These are phyloP conservation scores for Ottelia alismoides DNA, from an alignment of 106 monocot genomes.

Conservation along the genomic window DNA sequence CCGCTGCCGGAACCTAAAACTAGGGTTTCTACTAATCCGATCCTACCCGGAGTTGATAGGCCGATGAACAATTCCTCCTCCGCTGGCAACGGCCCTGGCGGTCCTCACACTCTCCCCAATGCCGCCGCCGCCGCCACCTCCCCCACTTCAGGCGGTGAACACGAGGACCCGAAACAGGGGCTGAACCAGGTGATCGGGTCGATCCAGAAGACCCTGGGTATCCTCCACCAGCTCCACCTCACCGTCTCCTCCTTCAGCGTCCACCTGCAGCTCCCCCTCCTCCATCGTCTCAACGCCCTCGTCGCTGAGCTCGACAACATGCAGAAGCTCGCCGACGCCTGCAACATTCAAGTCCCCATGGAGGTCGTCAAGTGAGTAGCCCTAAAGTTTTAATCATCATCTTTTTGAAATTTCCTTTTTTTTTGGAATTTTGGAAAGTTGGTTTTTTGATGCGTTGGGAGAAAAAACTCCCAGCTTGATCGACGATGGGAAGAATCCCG, in stretches of 20 bases:
- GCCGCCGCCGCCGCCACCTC: neutral
- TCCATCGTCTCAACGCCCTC: conserved; percentile 56
- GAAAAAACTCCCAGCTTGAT: conserved; percentile 56
- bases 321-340: conserved; percentile 73
- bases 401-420: too few species aligned
- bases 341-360: conserved; percentile 72
- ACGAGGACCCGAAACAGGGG: conserved; percentile 42
- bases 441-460: too few species aligned
- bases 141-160: conserved; percentile 1
- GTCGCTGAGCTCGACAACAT: too few species aligned
- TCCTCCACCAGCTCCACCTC: conserved; percentile 77
- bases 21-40: too few species aligned
- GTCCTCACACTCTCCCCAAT: neutral
- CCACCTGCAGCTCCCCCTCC: conserved; percentile 63
- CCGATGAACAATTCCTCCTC: too few species aligned
- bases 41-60: too few species aligned
- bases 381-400: conserved; percentile 8
- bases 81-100: neutral
- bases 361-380: conserved; percentile 83
- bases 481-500: conserved; percentile 88
- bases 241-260: conserved; percentile 79
- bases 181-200: conserved; percentile 44
- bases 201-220: conserved; percentile 58
- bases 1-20: too few species aligned
- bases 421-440: too few species aligned